phyloP scores from a whole-genome alignment of 2,329 filamentous ascomycete genomes.

The Ploettnerulaceae sp. region DNA sequence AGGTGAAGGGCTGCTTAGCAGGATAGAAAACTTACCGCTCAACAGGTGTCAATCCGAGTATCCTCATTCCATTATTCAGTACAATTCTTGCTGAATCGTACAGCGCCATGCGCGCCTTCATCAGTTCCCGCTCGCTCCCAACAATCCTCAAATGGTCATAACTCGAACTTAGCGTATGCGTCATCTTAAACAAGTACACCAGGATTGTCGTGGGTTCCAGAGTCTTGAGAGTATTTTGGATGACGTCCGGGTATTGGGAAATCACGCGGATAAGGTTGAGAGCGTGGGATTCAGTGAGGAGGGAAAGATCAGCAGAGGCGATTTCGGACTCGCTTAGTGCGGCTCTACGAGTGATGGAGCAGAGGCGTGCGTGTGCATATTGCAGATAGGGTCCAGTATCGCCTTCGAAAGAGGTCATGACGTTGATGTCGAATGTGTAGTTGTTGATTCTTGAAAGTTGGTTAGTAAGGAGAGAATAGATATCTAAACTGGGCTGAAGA shows the following conservation, averaged over 20 bases:
- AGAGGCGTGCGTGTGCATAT: conserved; percentile 72
- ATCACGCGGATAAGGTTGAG: conserved; percentile 69
- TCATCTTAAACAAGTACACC: conserved; percentile 79
- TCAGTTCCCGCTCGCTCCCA: conserved; percentile 68
- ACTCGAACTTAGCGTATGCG: conserved; percentile 71
- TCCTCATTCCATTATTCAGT: conserved; percentile 75
- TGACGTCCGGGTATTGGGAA: conserved; percentile 80
- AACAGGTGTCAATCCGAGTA: conserved; percentile 74
- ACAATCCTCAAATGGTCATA: conserved; percentile 80
- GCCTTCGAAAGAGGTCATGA: conserved; percentile 79
- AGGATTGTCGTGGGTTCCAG: conserved; percentile 67
- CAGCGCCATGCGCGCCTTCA: conserved; percentile 68
- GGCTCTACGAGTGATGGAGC: conserved; percentile 56
- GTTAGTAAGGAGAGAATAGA: conserved; percentile 4
- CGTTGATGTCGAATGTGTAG: conserved; percentile 71
- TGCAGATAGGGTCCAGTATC: conserved; percentile 83
- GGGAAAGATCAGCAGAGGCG: conserved; percentile 56
- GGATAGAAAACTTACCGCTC: conserved; percentile 39
- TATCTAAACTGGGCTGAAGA: background rate
- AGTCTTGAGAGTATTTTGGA: conserved; percentile 79
- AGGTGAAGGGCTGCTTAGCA: background rate
- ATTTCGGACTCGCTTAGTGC: conserved; percentile 53
- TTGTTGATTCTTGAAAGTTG: conserved; percentile 49
- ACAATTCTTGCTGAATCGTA: conserved; percentile 74
- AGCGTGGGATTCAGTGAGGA: conserved; percentile 69